Conservation (phyloP, 1,284 basidiomycete genomes). For the Gymnopus androsaceus region DNA sequence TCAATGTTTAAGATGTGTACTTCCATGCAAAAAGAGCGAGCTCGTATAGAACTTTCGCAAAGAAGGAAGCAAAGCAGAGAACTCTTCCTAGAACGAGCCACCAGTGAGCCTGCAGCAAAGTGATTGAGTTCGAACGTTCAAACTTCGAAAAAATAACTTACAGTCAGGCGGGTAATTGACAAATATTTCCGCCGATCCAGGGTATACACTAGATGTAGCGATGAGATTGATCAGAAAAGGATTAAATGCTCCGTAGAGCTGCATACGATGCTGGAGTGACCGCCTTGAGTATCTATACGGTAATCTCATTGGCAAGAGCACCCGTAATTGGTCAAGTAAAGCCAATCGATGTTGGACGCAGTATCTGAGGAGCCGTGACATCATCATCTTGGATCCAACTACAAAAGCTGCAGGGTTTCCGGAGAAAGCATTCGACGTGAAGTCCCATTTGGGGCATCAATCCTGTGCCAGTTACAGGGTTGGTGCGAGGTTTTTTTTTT, state of each 20-base stretch:
- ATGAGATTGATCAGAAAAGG: not conserved
- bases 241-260: not conserved
- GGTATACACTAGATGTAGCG: not conserved
- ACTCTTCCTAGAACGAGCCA: not conserved
- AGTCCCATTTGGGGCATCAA: too few species aligned
- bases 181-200: not conserved
- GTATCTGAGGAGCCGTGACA: too few species aligned
- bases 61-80: too few species aligned
- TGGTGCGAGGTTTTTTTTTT: not conserved
- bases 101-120: conserved; percentile 1
- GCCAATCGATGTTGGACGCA: too few species aligned
- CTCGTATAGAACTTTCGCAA: too few species aligned
- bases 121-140: not conserved
- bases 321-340: not conserved
- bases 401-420: too few species aligned
- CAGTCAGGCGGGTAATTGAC: not conserved
- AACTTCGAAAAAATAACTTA: not conserved
- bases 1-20: too few species aligned
- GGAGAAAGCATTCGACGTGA: too few species aligned
- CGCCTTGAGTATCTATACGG: not conserved
- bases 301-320: not conserved
- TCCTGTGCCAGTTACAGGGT: not conserved
- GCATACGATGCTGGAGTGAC: not conserved
- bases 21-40: too few species aligned
- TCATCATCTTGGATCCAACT: too few species aligned